Base-by-base conservation (phyloP, 75 land plant genomes). In the Cryptomeria japonica region DNA sequence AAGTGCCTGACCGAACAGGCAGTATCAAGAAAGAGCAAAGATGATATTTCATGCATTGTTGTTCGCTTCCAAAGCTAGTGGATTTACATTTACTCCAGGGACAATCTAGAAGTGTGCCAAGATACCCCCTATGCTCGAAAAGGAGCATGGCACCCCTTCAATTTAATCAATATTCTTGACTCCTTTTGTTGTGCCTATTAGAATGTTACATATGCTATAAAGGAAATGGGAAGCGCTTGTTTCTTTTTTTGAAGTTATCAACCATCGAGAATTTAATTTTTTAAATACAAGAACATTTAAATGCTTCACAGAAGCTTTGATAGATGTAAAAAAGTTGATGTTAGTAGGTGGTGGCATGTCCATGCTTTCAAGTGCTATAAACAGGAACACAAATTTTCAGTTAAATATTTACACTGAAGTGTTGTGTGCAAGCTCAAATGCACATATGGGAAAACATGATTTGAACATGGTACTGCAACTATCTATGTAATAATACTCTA, bases 11-110 rank as follows among this genome's bases (percentile, higher is more conserved):
- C 90, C 22, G 90, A 91, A 15, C 87, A 90, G 55, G 96, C 96
- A n/a, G 41, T 95, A 22, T 51, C 87, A 15, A 89, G 88, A 86
- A 91, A 88, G 77, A 95, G 96, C 90, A 88, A 83, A 79, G 96
- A 95, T 89, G 96, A 95, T 73, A 93, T 95, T 28, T 95, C 96
- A 14, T 93, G 93, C 85, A 91, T 95, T 13, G 96, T 95, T n/a
- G 93, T 95, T 37, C 87, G 90, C 56, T 92, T 93, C 58, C 55
- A 82, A 10, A 14, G 38, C 2, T 82, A 87, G 49, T n/a, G 39
- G 31, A 44, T 82, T 82, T 42, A 3, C 84, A 41, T 75, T 75
- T 73, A 80, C 10, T 80, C 83, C 38, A 36, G 83, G 83, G 83
- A 36, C 83, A 36, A 16, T 37, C 10, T 3, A n/a, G 5, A 41